phyloP scores from a whole-genome alignment of 2,329 filamentous ascomycete species.

The Fusarium guadeloupense region DNA sequence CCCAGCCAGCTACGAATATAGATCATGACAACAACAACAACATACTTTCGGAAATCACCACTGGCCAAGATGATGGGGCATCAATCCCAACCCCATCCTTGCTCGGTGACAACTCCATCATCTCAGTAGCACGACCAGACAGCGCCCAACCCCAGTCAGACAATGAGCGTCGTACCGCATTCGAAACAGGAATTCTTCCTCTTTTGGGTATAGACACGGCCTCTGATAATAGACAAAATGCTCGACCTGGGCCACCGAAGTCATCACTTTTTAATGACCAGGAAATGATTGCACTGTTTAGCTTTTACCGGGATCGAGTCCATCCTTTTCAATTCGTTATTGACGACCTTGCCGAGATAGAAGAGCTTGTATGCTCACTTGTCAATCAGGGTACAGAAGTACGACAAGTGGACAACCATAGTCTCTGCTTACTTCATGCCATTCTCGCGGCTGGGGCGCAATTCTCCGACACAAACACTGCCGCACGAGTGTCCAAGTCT shows the following conservation, averaged over 20 bases:
- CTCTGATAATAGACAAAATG: background rate
- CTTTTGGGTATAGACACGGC: constrained; percentile 16
- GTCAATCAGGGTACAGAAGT: background rate
- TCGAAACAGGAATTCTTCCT: constrained; percentile 30
- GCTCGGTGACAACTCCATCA: constrained; percentile 25
- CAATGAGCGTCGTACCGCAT: constrained; percentile 15
- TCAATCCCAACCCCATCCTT: background rate
- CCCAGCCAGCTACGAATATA: rapidly evolving
- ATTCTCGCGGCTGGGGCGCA: constrained; percentile 34
- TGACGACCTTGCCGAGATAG: constrained; percentile 16
- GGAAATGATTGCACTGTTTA: constrained; percentile 27
- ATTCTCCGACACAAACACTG: constrained; percentile 20
- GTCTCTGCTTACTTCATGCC: constrained; percentile 28
- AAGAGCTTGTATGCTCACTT: constrained; percentile 24
- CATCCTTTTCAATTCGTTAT: constrained; percentile 25
- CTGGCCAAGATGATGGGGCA: background rate
- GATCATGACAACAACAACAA: rapidly evolving
- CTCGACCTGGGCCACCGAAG: background rate
- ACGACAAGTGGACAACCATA: background rate
- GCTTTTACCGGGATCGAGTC: constrained; percentile 21
- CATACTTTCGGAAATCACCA: rapidly evolving
- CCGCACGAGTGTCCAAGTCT: constrained; percentile 2
- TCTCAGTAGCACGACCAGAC: constrained; percentile 17
- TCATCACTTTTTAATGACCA: constrained; percentile 1
- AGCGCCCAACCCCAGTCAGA: constrained; percentile 1